These are phyloP conservation scores for Solanum etuberosum DNA, from an alignment of 257 asterid genomes.

Conservation along the genomic window DNA sequence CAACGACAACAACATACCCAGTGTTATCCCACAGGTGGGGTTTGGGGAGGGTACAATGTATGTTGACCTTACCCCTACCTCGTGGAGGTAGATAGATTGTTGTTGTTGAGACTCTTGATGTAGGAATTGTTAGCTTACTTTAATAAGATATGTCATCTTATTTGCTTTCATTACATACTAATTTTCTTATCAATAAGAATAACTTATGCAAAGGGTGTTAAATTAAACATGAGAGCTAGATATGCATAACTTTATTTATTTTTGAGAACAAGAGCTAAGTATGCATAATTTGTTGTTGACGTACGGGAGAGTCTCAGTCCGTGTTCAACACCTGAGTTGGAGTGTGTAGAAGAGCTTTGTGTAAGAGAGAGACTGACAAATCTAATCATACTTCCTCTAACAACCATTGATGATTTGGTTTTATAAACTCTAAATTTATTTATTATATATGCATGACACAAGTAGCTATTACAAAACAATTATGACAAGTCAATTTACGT, in stretches of 20 bases:
- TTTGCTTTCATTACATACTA: neutral
- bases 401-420: too few species aligned
- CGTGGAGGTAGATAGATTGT: neutral
- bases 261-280: too few species aligned
- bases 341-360: too few species aligned
- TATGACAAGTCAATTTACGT: neutral
- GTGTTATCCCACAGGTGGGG: neutral
- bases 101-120: neutral
- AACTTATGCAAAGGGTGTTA: neutral
- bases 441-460: neutral
- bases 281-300: too few species aligned
- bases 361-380: too few species aligned
- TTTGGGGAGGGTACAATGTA: neutral
- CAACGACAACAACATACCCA: neutral
- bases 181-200: neutral
- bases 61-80: neutral
- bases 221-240: too few species aligned
- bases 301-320: too few species aligned
- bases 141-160: neutral
- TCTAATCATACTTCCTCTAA: too few species aligned
- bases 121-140: neutral
- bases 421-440: too few species aligned
- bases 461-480: neutral
- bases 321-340: too few species aligned
- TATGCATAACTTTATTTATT: too few species aligned